Evolutionary conservation across 192 early-diverging fungal species (phyloP), one percentile per base, ranked within the genome.

Genomic region (Phlyctochytrium bullatum): DNA sequence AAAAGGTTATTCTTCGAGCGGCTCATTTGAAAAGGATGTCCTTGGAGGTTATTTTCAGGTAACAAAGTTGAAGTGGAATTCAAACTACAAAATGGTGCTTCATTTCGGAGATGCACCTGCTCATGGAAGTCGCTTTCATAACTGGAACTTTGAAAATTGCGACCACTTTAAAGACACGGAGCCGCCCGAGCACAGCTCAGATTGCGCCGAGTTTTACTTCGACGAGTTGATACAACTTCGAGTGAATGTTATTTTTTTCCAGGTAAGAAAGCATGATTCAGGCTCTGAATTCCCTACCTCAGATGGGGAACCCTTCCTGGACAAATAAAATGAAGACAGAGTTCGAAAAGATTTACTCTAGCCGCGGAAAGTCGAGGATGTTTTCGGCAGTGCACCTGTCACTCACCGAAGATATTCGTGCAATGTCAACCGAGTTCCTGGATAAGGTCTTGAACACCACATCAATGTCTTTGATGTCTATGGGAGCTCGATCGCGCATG

Each of bases 361-460:
- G 27, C 16, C 54, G 27, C 20, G 54, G 54, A 24, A 10, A 57
- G 12, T 27, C 54, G 6, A 57, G 27, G 27, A 14, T 6, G 27
- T 57, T 57, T 25, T 20, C 16, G 6, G 16, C 54, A 6, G 54
- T 25, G 27, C 54, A 57, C 4, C 54, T 57, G 20, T 6, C 10
- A 6, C 54, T 57, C 10, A 14, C 16, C 6, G 54, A 57, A 25
- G 54, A 57, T 28, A 20, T 20, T 47, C 20, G 10, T 6, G 40
- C 40, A 14, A 28, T 57, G 20, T 25, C 20, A 6, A 57, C 54
- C 20, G 54, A 57, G 10, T 57, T 57, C 27, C 25, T 57, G 54
- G 54, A 57, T 25, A 57, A 57, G 54, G 54, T 57, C 6, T 25
- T 57, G 27, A 57, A 57, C 54, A 57, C 20, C 12, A 28, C 54